Evolutionary conservation across 768 basidiomycete genomes (phyloP).

Genomic region (Mycena haematopus): DNA sequence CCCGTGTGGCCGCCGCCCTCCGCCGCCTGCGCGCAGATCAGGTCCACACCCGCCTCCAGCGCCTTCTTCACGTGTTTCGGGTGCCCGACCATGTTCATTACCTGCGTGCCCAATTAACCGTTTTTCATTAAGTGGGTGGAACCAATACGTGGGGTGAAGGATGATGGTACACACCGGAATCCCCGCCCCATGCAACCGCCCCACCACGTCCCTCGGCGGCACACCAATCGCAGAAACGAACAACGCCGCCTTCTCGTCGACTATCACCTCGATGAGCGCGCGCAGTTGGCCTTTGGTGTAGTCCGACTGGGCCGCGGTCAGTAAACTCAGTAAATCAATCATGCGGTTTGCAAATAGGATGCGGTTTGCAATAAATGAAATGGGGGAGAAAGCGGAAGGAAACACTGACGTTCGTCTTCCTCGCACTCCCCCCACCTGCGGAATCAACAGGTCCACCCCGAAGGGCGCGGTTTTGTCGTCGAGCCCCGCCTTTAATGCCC

Average conservation of each 20-base stretch:
- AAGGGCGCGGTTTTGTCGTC: slow-evolving; percentile 81
- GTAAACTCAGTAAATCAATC: too few relatives aligned
- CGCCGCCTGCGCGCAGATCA: slow-evolving; percentile 94
- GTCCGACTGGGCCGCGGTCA: slow-evolving; percentile 58
- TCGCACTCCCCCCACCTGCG: slow-evolving; percentile 86
- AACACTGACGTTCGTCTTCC: slow-evolving; percentile 83
- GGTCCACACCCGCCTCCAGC: slow-evolving; percentile 83
- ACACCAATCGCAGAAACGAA: slow-evolving; percentile 94
- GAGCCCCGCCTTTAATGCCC: slow-evolving; percentile 73
- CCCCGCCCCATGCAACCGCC: slow-evolving; percentile 80
- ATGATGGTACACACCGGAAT: slow-evolving; percentile 51
- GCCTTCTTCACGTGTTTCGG: slow-evolving; percentile 88
- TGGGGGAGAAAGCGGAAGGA: too few relatives aligned
- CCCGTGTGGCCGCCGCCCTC: slow-evolving; percentile 94
- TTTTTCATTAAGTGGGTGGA: too few relatives aligned
- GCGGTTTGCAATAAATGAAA: too few relatives aligned
- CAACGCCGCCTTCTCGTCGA: slow-evolving; percentile 85
- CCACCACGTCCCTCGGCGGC: slow-evolving; percentile 81
- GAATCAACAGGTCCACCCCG: slow-evolving; percentile 90
- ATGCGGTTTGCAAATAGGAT: too few relatives aligned
- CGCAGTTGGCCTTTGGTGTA: slow-evolving; percentile 89
- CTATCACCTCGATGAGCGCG: slow-evolving; percentile 88
- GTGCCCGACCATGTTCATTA: slow-evolving; percentile 83
- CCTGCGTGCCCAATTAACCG: slow-evolving; percentile 35
- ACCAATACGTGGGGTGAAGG: neutral